Conservation (phyloP, 2,329 filamentous ascomycete genomes). For the Fusarium coicis region DNA sequence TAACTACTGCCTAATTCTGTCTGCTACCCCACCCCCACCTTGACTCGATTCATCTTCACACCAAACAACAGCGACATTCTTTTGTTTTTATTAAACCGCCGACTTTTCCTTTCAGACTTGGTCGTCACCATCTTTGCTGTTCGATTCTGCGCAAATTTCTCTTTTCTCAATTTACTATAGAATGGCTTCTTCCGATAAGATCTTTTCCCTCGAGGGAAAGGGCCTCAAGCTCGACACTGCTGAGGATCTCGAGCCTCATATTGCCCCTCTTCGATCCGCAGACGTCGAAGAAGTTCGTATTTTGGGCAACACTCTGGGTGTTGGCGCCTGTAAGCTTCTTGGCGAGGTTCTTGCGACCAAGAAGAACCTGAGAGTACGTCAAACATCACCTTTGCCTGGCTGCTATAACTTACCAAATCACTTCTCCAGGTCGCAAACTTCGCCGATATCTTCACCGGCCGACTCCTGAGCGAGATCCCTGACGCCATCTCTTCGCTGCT, state of each 20-base stretch:
- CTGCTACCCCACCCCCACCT: constrained; percentile 45
- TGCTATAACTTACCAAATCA: not conserved
- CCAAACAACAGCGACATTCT: constrained; percentile 32
- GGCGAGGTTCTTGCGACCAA: constrained; percentile 87
- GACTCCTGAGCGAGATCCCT: constrained; percentile 92
- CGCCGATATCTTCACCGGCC: constrained; percentile 97
- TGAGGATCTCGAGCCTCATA: constrained; percentile 85
- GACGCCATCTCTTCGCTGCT: constrained; percentile 87
- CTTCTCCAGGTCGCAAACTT: constrained; percentile 79
- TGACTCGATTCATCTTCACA: constrained; percentile 30
- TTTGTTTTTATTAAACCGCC: constrained; percentile 29
- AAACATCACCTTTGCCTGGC: not conserved
- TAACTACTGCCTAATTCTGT: constrained; percentile 33
- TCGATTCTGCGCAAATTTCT: constrained; percentile 9
- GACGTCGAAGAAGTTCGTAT: constrained; percentile 88
- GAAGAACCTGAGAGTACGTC: constrained; percentile 77
- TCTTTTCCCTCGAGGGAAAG: constrained; percentile 92
- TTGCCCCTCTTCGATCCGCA: constrained; percentile 77
- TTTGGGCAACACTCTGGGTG: constrained; percentile 90
- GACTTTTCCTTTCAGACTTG: constrained; percentile 25
- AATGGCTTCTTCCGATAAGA: constrained; percentile 59
- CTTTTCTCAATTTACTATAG: constrained; percentile 18
- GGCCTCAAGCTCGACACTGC: constrained; percentile 92
- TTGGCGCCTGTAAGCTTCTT: constrained; percentile 86
- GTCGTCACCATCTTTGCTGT: constrained; percentile 17